phyloP scores from a whole-genome alignment of 352 stramenopile genomes.

The Globisporangium acanthophoron region DNA sequence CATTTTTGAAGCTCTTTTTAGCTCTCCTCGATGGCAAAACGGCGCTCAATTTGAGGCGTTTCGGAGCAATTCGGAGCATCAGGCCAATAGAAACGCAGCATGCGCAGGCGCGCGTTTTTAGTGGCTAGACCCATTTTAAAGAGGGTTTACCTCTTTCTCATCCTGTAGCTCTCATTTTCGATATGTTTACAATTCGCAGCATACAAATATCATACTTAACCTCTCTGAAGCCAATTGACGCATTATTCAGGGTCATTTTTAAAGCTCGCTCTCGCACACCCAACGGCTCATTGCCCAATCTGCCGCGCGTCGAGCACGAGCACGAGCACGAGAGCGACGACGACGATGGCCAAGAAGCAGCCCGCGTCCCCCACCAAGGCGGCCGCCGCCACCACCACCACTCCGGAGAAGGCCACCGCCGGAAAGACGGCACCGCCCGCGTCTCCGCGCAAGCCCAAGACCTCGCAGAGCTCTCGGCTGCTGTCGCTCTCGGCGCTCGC shows the following conservation, averaged over 20 bases:
- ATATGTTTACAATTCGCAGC: background rate
- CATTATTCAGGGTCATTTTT: too few species aligned
- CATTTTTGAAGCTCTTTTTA: background rate
- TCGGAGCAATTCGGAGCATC: background rate
- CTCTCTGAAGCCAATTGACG: too few species aligned
- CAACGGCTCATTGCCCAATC: background rate
- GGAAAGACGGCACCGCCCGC: background rate
- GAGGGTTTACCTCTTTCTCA: too few species aligned
- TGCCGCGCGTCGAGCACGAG: background rate
- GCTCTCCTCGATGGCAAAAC: background rate
- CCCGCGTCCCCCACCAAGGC: background rate
- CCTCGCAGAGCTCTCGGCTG: constrained; percentile 3
- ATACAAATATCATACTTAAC: background rate
- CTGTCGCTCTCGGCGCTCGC: constrained; percentile 17
- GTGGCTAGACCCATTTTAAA: background rate
- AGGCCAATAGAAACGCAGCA: background rate
- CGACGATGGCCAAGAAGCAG: constrained; percentile 11
- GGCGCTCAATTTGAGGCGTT: background rate
- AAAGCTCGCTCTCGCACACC: too few species aligned
- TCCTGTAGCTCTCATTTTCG: background rate
- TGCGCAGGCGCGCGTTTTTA: background rate
- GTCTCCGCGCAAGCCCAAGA: constrained; percentile 6
- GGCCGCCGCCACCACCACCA: constrained; percentile 1
- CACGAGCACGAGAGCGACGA: background rate
- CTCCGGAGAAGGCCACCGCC: background rate